Evolutionary conservation across 1,139 yeast species (phyloP).

Genomic region (Pichia sp.): DNA sequence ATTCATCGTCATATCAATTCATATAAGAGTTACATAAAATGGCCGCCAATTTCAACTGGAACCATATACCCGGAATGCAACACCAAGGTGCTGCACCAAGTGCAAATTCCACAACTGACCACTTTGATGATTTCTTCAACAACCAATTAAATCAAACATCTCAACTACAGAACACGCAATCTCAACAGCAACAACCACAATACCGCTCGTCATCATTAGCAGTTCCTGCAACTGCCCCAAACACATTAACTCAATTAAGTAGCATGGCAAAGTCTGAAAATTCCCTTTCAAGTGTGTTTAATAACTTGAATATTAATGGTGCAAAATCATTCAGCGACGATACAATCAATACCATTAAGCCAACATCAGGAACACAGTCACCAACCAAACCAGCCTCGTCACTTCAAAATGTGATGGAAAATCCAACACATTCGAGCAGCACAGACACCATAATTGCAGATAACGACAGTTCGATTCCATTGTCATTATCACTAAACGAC

Average conservation of each 20-base stretch:
- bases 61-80: conserved; percentile 36
- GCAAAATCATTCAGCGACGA: conserved; percentile 21
- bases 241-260: neutral
- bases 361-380: neutral
- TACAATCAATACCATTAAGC: conserved; percentile 13
- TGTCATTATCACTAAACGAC: conserved; percentile 61
- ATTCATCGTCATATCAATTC: no score
- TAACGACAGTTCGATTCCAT: conserved; percentile 40
- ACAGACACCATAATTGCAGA: conserved; percentile 26
- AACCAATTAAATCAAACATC: conserved; percentile 6
- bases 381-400: neutral
- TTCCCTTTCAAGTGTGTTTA: neutral
- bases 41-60: conserved; percentile 39
- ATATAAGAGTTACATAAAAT: no score
- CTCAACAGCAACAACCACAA: no score
- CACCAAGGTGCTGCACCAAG: neutral
- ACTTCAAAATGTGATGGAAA: conserved; percentile 10
- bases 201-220: neutral
- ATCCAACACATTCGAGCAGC: conserved; percentile 23
- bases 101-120: conserved; percentile 8
- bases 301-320: conserved; percentile 1
- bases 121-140: conserved; percentile 18
- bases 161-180: neutral
- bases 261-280: neutral
- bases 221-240: neutral